A percentile compares a stretch with the other conserved stretches of the same genome.
These are phyloP conservation scores for Prunus armeniaca DNA, from an alignment of 306 rosid genomes.

Conservation along the genomic window DNA sequence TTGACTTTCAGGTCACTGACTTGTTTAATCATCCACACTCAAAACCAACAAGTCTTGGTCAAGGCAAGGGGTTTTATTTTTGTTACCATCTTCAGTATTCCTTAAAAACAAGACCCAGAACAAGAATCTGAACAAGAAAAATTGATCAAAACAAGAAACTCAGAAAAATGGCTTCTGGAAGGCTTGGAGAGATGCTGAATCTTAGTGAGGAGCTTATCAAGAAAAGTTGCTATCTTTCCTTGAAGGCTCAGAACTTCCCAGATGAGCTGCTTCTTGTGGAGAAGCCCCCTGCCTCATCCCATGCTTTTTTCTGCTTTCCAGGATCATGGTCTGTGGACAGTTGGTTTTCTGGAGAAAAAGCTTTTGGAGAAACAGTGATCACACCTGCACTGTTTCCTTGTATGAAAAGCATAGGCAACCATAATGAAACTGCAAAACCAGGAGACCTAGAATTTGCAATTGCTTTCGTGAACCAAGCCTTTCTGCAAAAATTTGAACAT, in stretches of 20 bases:
- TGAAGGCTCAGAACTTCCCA: constrained; percentile 34
- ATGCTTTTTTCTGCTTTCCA: constrained; percentile 43
- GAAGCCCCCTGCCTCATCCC: constrained; percentile 8
- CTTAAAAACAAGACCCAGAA: neutral
- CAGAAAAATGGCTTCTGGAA: constrained; percentile 34
- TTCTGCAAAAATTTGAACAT: constrained; percentile 35
- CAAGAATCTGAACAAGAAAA: neutral
- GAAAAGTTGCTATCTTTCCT: constrained; percentile 37
- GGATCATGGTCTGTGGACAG: constrained; percentile 43
- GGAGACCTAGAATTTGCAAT: neutral
- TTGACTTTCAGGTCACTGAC: neutral
- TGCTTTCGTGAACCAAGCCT: constrained; percentile 56
- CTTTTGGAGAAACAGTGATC: constrained; percentile 50
- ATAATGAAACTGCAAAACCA: constrained; percentile 25
- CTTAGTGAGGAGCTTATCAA: constrained; percentile 40
- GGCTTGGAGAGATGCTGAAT: constrained; percentile 32
- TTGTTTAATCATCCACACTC: neutral
- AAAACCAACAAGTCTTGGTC: neutral
- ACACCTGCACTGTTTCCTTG: constrained; percentile 44
- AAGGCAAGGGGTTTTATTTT: neutral
- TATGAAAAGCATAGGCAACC: constrained; percentile 59
- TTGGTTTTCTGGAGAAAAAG: constrained; percentile 32
- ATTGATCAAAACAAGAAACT: neutral
- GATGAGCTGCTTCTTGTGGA: constrained; percentile 29
- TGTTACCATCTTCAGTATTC: neutral